These are phyloP conservation scores for Blastobotrys mokoenaii DNA, from an alignment of 805 yeast species.

Conservation along the genomic window DNA sequence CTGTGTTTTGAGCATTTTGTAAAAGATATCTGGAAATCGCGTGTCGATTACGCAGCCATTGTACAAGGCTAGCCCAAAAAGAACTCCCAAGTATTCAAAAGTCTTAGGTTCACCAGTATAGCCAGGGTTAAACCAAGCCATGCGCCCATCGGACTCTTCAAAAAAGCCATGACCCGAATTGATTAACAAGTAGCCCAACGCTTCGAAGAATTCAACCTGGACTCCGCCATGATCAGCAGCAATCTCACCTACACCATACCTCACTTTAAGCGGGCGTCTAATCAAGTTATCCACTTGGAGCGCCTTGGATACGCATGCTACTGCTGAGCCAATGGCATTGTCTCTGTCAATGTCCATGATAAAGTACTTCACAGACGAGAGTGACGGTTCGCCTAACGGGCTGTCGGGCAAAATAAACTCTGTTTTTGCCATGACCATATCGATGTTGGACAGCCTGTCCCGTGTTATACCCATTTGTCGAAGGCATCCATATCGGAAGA, in stretches of 20 bases:
- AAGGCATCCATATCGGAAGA: slow-evolving; percentile 4
- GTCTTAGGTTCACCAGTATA: slow-evolving; percentile 12
- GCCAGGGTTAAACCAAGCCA: slow-evolving; percentile 21
- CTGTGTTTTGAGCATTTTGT: slow-evolving; percentile 8
- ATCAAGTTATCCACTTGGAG: slow-evolving; percentile 10
- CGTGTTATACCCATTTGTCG: slow-evolving; percentile 3
- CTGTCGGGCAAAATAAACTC: neutral
- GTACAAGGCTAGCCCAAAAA: slow-evolving; percentile 24
- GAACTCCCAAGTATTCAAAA: slow-evolving; percentile 20
- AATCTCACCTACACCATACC: slow-evolving; percentile 21
- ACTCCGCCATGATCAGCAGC: slow-evolving; percentile 28
- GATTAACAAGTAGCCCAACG: slow-evolving; percentile 17
- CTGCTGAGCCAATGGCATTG: slow-evolving; percentile 15
- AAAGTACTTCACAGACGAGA: slow-evolving; percentile 6
- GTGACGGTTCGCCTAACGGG: neutral
- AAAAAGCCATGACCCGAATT: slow-evolving; percentile 15
- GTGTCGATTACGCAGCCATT: slow-evolving; percentile 25
- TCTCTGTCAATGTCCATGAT: slow-evolving; percentile 15
- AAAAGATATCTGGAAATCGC: slow-evolving; percentile 21
- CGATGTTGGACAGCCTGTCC: neutral
- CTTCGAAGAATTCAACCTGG: slow-evolving; percentile 23
- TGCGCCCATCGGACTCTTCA: slow-evolving; percentile 11
- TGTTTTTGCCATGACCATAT: neutral
- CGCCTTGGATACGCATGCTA: slow-evolving; percentile 9
- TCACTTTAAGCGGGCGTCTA: slow-evolving; percentile 21